Evolutionary conservation across 2,329 filamentous ascomycete genomes (phyloP), one percentile per base, ranked within the genome.

Genomic region (Pseudopyrenochaeta lycopersici): DNA sequence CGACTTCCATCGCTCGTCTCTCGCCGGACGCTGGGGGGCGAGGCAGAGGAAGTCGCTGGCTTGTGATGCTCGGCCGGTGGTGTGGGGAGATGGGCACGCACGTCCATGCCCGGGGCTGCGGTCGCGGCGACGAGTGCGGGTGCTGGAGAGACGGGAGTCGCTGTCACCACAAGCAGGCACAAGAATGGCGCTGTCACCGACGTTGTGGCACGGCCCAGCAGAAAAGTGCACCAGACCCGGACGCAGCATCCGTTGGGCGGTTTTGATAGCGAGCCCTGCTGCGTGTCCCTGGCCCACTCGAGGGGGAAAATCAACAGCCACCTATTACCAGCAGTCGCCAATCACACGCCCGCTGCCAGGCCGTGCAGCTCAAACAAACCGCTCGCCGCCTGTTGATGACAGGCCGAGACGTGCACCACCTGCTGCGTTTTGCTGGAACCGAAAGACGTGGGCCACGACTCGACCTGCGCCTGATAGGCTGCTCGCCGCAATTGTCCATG

Each of bases 1-100:
- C 50, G 53, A 58, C 63, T 54, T 71, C 70, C 54, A 62, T 72
- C 45, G 52, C 50, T 49, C 40, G 40, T 52, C 42, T 48, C 31
- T 62, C 54, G 44, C 51, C 46, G 48, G 57, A 42, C 50, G 52
- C 52, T 41, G 46, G 48, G 17, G 35, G 7, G 35, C 14, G 49
- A 45, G 32, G 38, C 29, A 45, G 54, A 44, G 41, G 17, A 23
- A 48, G 35, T 23, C 31, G 49, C 41, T 44, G 51, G 56, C 50
- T 50, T 47, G 27, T 39, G 54, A 45, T 50, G 59, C 51, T 43
- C 51, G 54, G 54, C 52, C 40, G 32, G 40, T 49, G 49, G 44
- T 51, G 59, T 58, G 56, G 59, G 61, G 57, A 58, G 56, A 55
- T 49, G 31, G 54, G 35, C 63, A 54, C 51, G 58, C 56, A 60